Evolutionary conservation across 2,329 filamentous ascomycete species (phyloP).

Genomic region (Nemania sp.): DNA sequence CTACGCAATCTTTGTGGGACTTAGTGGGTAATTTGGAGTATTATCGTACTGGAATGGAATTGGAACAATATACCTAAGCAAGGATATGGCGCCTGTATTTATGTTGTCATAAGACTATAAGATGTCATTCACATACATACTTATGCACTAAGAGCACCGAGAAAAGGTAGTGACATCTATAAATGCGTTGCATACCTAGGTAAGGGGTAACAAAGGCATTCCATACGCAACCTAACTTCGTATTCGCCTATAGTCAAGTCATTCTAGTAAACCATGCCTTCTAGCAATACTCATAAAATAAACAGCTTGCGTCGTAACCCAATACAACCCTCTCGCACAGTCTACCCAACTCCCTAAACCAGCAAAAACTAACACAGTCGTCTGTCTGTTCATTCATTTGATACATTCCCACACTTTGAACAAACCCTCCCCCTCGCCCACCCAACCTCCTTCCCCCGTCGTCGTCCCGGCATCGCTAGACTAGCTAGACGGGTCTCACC

Average conservation of each 20-base stretch:
- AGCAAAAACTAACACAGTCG: not conserved
- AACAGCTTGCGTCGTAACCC: not conserved
- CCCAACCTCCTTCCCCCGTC: constrained; percentile 14
- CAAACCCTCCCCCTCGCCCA: constrained; percentile 3
- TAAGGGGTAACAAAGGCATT: not conserved
- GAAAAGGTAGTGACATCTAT: too few relatives aligned
- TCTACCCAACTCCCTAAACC: not conserved
- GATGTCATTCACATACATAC: not conserved
- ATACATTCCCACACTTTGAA: constrained; percentile 13
- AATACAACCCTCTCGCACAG: not conserved
- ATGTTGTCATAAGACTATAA: not conserved
- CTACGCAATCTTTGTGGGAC: not conserved
- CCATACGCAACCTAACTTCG: not conserved
- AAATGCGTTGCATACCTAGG: too few relatives aligned
- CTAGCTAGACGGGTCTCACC: constrained; percentile 19
- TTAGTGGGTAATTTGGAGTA: not conserved
- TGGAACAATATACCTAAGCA: not conserved
- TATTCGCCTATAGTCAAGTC: not conserved
- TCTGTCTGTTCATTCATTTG: not conserved
- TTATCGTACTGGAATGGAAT: not conserved
- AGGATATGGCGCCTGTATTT: too few relatives aligned
- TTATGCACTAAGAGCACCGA: too few relatives aligned
- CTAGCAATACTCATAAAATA: constrained; percentile 2
- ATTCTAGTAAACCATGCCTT: constrained; percentile 10
- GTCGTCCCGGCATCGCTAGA: constrained; percentile 32